A percentile compares a stretch with the other conserved stretches of the same genome.
Evolutionary conservation across 1,284 basidiomycete species (phyloP).

Genomic region (Puccinia hordei): DNA sequence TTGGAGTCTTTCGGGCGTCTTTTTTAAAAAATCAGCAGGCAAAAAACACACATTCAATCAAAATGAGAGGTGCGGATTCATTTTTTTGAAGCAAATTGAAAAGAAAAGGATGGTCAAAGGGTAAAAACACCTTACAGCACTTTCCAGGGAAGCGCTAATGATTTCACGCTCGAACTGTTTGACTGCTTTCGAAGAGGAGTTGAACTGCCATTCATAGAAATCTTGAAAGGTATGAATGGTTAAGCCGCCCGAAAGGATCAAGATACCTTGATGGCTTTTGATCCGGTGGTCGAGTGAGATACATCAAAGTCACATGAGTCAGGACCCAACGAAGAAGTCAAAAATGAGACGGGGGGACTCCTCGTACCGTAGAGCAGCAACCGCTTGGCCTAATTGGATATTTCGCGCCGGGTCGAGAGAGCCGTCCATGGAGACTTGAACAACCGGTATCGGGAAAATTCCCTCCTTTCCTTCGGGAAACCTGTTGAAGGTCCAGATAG

Average conservation of each 20-base stretch:
- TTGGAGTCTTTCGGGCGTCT: conserved; percentile 62
- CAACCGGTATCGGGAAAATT: conserved; percentile 67
- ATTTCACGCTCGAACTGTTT: conserved; percentile 68
- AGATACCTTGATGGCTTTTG: conserved; percentile 66
- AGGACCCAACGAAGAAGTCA: not conserved
- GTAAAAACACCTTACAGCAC: conserved; percentile 54
- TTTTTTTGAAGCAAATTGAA: not conserved
- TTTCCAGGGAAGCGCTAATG: conserved; percentile 64
- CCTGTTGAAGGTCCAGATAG: not conserved
- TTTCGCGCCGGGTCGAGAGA: conserved; percentile 67
- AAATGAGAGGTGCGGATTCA: not conserved
- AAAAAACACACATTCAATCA: not conserved
- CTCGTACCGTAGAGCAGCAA: conserved; percentile 24
- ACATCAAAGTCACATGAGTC: not conserved
- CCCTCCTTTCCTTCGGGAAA: conserved; percentile 50
- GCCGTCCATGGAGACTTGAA: conserved; percentile 71
- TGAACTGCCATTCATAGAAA: conserved; percentile 64
- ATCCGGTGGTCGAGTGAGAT: not conserved
- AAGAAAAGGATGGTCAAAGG: not conserved
- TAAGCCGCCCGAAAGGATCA: conserved; percentile 72
- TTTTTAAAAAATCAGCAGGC: not conserved
- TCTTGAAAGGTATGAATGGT: conserved; percentile 69
- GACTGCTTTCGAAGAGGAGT: conserved; percentile 59
- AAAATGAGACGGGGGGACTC: too few species aligned
- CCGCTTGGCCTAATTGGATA: conserved; percentile 32